Conservation (phyloP, 768 basidiomycete species). For the Piloderma croceum region DNA sequence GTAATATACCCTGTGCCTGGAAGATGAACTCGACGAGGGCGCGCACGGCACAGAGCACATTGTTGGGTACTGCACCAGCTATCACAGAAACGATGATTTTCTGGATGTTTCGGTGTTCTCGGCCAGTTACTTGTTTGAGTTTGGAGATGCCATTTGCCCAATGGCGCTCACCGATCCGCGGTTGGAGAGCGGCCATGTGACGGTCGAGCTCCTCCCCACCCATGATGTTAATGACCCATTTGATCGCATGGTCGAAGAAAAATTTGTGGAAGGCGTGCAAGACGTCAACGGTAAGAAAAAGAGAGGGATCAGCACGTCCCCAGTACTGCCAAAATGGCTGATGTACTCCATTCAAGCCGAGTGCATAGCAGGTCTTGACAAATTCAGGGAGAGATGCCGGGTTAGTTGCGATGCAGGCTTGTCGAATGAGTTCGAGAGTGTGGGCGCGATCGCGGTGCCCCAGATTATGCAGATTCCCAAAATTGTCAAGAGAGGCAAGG, state of each 20-base stretch:
- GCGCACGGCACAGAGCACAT: background rate
- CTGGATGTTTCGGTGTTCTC: constrained; percentile 23
- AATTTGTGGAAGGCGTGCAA: constrained; percentile 25
- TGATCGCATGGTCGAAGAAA: constrained; percentile 20
- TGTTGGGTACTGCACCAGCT: background rate
- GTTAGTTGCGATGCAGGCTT: no score
- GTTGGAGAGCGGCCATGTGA: constrained; percentile 20
- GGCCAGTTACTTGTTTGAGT: constrained; percentile 23
- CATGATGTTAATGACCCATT: constrained; percentile 19
- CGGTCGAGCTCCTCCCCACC: constrained; percentile 21
- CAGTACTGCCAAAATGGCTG: constrained; percentile 22
- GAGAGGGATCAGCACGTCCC: constrained; percentile 14
- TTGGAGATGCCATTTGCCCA: constrained; percentile 21
- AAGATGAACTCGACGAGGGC: constrained; percentile 5
- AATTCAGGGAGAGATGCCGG: constrained; percentile 22
- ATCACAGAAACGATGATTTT: constrained; percentile 12
- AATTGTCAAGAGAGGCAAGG: constrained; percentile 6
- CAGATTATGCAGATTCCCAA: constrained; percentile 5
- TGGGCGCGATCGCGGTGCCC: background rate
- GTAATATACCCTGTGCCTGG: background rate
- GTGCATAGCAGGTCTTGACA: constrained; percentile 14
- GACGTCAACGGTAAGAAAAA: constrained; percentile 20
- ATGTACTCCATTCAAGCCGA: constrained; percentile 26
- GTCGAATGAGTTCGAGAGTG: constrained; percentile 9
- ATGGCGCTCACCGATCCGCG: constrained; percentile 17